A percentile compares a stretch with the other conserved stretches of the same genome.
Conservation (phyloP, 257 asterid genomes). For the Sherardia arvensis region DNA sequence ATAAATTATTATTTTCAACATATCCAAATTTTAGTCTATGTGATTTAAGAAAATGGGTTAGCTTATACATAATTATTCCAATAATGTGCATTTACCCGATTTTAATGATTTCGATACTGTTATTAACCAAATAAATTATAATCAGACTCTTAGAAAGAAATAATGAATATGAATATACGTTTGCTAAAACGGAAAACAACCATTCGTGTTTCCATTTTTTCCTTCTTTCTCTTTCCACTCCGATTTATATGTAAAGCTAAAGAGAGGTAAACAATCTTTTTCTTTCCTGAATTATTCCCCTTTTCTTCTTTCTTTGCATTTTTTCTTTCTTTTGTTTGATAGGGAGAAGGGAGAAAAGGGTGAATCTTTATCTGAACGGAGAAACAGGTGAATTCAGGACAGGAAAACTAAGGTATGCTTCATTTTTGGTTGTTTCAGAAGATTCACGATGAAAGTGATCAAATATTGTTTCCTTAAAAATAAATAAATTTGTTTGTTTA, state of each 20-base stretch:
- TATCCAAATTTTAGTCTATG: no score
- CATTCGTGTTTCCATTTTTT: background rate
- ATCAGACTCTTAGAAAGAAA: background rate
- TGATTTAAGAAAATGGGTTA: no score
- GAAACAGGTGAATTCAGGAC: constrained; percentile 1
- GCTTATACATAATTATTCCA: no score
- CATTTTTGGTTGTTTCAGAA: no score
- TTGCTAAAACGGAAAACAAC: background rate
- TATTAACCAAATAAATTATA: constrained; percentile 8
- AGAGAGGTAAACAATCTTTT: background rate
- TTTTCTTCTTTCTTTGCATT: background rate
- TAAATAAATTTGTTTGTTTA: background rate
- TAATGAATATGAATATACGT: background rate
- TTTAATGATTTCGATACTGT: constrained; percentile 16
- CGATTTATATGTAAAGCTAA: background rate
- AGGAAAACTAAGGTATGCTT: background rate
- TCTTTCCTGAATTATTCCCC: constrained; percentile 3
- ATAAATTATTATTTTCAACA: no score
- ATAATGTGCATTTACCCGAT: background rate
- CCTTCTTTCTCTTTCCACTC: background rate
- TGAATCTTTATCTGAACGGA: constrained; percentile 1
- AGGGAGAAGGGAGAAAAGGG: background rate
- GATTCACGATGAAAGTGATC: no score
- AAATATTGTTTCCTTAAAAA: no score
- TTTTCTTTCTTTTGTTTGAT: background rate